phyloP scores from a whole-genome alignment of 23 red algal genomes.

The Gracilaria vermiculophylla region DNA sequence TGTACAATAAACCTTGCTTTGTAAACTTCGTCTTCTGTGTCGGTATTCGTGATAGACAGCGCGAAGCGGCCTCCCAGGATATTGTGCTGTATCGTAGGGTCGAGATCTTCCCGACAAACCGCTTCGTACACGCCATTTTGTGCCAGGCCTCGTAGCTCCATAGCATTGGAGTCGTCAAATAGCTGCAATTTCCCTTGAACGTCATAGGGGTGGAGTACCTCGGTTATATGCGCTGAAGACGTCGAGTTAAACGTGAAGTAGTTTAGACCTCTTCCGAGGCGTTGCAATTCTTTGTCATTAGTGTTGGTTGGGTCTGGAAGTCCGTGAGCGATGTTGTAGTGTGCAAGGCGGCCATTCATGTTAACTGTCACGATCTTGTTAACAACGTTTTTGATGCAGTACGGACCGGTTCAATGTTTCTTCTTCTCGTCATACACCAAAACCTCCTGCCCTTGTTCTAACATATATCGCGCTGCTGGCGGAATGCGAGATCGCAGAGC shows the following conservation, averaged over 20 bases:
- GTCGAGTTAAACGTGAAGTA: neutral
- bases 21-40: neutral
- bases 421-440: neutral
- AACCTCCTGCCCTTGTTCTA: neutral
- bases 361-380: neutral
- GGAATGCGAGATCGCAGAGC: neutral
- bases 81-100: neutral
- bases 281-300: neutral
- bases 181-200: neutral
- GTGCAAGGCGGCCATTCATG: neutral
- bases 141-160: neutral
- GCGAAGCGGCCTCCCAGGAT: neutral
- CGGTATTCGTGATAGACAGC: constrained; percentile 3
- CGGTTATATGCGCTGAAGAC: neutral
- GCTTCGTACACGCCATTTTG: neutral
- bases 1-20: constrained; percentile 38
- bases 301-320: neutral
- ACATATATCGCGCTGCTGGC: neutral
- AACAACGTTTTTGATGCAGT: neutral
- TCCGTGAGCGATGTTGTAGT: neutral
- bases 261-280: neutral
- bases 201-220: neutral
- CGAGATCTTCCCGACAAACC: constrained; percentile 10
- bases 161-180: neutral
- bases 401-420: neutral